Evolutionary conservation across 306 rosid species (phyloP).

Genomic region (Cicer bijugum): DNA sequence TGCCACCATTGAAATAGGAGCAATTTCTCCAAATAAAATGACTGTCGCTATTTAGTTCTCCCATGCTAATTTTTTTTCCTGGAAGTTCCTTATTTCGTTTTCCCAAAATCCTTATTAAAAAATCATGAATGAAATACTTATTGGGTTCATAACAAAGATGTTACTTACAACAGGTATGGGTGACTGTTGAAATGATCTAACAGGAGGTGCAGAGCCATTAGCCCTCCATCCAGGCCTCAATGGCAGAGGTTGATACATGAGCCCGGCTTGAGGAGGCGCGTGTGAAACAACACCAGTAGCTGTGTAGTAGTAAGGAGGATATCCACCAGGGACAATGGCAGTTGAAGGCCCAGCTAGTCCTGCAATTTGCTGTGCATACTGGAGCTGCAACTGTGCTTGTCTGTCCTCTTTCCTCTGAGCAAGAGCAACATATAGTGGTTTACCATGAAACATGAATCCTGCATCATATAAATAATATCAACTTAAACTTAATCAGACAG

Average conservation of each 20-base stretch:
- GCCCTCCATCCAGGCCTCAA: slow-evolving; percentile 75
- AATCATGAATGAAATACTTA: slow-evolving; percentile 7
- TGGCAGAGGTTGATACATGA: slow-evolving; percentile 66
- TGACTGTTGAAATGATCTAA: slow-evolving; percentile 68
- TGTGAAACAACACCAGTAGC: slow-evolving; percentile 65
- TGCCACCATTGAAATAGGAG: slow-evolving; percentile 19
- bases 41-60: slow-evolving; percentile 33
- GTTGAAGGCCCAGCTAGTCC: slow-evolving; percentile 66
- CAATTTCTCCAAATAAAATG: slow-evolving; percentile 35
- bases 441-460: slow-evolving; percentile 81
- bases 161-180: slow-evolving; percentile 62
- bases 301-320: slow-evolving; percentile 73
- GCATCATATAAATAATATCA: slow-evolving; percentile 39
- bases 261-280: slow-evolving; percentile 60
- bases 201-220: slow-evolving; percentile 61
- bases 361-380: slow-evolving; percentile 60
- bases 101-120: neutral
- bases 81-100: neutral
- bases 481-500: slow-evolving; percentile 9
- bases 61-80: slow-evolving; percentile 17
- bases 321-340: slow-evolving; percentile 68
- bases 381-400: slow-evolving; percentile 71
- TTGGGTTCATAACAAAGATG: slow-evolving; percentile 37
- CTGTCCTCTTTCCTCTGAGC: slow-evolving; percentile 95
- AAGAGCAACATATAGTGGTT: slow-evolving; percentile 81